Conservation (phyloP, 2,329 filamentous ascomycete genomes). For the Tolypocladium pustulatum region DNA sequence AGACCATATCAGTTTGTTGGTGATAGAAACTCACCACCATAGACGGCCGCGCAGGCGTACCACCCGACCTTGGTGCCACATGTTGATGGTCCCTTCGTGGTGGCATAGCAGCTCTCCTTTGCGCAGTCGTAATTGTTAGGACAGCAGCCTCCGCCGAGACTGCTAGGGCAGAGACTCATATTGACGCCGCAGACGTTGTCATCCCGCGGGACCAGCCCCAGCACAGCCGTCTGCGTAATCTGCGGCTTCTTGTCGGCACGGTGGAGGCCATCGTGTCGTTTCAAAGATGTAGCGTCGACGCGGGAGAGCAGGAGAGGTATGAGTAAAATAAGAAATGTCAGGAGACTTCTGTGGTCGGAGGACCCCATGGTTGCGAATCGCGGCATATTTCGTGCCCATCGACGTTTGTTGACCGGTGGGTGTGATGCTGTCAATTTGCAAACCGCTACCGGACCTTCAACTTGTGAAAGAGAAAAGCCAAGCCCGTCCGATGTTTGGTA, state of each 20-base stretch:
- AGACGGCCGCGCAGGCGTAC: constrained; percentile 27
- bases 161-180: constrained; percentile 24
- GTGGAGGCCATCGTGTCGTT: constrained; percentile 19
- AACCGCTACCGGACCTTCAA: neutral
- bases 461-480: neutral
- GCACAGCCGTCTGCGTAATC: neutral
- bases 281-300: constrained; percentile 14
- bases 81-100: constrained; percentile 30
- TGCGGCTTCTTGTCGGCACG: constrained; percentile 16
- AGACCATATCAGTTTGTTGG: neutral
- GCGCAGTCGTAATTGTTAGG: constrained; percentile 37
- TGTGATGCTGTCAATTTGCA: neutral
- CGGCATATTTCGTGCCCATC: neutral
- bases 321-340: neutral
- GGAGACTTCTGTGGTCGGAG: neutral
- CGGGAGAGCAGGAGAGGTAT: neutral
- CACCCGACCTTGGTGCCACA: constrained; percentile 26
- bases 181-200: constrained; percentile 13
- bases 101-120: constrained; percentile 34
- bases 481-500: neutral
- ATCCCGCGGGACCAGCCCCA: constrained; percentile 4
- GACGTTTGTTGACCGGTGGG: neutral
- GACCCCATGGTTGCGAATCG: neutral
- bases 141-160: constrained; percentile 35
- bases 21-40: constrained; percentile 17